Percentiles rank a stretch among this genome's conserved stretches.
phyloP scores from a whole-genome alignment of 106 monocot genomes.

The Allium sativum region DNA sequence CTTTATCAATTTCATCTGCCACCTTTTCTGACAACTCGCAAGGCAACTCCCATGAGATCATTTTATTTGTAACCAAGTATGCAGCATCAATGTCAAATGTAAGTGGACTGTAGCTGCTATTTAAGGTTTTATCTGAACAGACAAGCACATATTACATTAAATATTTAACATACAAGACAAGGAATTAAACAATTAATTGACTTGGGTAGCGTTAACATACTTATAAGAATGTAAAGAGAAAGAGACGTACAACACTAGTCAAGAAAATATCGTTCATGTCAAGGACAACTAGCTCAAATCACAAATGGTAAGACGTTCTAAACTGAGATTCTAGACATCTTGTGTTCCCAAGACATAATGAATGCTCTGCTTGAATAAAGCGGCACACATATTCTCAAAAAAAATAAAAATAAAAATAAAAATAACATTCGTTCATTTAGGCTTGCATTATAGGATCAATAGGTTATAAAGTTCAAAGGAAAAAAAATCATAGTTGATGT shows the following conservation, averaged over 20 bases:
- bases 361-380: no score
- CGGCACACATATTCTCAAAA: no score
- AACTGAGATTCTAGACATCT: no score
- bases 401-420: no score
- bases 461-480: no score
- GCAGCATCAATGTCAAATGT: slow-evolving; percentile 62
- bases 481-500: neutral
- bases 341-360: no score
- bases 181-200: no score
- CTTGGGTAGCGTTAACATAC: no score
- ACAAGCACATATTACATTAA: no score
- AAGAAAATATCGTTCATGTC: neutral
- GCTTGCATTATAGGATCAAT: neutral
- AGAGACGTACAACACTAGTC: neutral
- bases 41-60: slow-evolving; percentile 55
- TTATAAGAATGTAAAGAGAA: neutral
- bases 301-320: no score
- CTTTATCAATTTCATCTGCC: slow-evolving; percentile 42
- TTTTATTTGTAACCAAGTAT: slow-evolving; percentile 36
- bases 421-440: neutral
- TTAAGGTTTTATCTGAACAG: slow-evolving; percentile 23
- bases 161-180: no score
- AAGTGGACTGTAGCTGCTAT: slow-evolving; percentile 23
- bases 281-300: no score
- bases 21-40: slow-evolving; percentile 66